A percentile compares a stretch with the other conserved stretches of the same genome.
These are phyloP conservation scores for Gomphus bonarii DNA, from an alignment of 1,284 basidiomycete genomes.

Conservation along the genomic window DNA sequence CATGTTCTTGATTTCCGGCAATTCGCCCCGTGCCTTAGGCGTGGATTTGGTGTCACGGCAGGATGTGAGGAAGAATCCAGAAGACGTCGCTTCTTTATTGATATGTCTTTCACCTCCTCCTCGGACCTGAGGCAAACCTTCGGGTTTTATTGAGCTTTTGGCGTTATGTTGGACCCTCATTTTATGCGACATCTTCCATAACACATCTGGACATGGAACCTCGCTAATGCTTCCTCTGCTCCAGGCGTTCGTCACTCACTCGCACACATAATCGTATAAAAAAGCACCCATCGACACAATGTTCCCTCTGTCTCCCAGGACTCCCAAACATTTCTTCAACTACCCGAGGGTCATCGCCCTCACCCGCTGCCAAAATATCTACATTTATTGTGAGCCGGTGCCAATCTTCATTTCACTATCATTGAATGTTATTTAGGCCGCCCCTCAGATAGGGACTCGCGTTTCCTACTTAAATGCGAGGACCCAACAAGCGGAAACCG, in stretches of 20 bases:
- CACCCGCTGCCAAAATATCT: background rate
- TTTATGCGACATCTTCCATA: conserved; percentile 1
- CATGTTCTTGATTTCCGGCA: background rate
- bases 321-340: background rate
- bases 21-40: background rate
- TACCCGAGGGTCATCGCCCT: background rate
- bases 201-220: background rate
- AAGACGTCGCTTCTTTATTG: background rate
- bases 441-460: conserved; percentile 10
- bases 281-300: background rate
- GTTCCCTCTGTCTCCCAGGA: background rate
- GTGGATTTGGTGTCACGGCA: background rate
- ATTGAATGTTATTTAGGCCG: conserved; percentile 6
- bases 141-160: background rate
- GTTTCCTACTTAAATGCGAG: conserved; percentile 9
- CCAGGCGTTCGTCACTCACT: background rate
- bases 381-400: conserved; percentile 7
- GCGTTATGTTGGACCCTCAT: background rate
- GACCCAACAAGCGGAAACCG: conserved; percentile 9
- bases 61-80: background rate
- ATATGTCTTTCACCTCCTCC: background rate
- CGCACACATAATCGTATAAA: background rate
- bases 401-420: background rate
- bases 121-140: background rate
- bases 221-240: background rate